Percentiles rank a stretch among this genome's conserved stretches.
These are phyloP conservation scores for Erysimum cheiranthoides DNA, from an alignment of 345 rosid species.

Conservation along the genomic window DNA sequence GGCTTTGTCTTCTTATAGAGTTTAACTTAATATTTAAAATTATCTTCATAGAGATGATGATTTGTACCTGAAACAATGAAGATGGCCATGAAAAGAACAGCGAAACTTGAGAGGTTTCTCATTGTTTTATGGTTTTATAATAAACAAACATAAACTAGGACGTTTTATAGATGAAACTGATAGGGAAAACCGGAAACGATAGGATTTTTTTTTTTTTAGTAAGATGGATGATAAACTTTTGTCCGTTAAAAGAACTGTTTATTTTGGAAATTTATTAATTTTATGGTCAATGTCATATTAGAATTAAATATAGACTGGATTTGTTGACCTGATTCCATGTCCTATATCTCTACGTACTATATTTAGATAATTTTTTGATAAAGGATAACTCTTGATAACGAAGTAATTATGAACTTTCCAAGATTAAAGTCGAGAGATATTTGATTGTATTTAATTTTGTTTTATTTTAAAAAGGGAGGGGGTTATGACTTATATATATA, in stretches of 20 bases:
- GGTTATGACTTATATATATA: no score
- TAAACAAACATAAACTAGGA: neutral
- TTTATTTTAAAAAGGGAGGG: no score
- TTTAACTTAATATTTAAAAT: neutral
- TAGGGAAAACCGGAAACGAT: neutral
- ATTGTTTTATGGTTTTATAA: slow-evolving; percentile 28
- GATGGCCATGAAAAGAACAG: slow-evolving; percentile 35
- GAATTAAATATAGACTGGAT: neutral
- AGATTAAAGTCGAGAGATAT: neutral
- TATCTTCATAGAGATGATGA: neutral
- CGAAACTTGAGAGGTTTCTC: slow-evolving; percentile 21
- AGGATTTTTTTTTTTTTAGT: neutral
- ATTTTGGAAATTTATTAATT: neutral
- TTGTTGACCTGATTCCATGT: slow-evolving; percentile 24
- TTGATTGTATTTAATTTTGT: no score
- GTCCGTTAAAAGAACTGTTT: neutral
- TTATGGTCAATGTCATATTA: slow-evolving; percentile 18
- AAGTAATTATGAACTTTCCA: neutral
- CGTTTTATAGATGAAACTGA: neutral
- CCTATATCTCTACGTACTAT: slow-evolving; percentile 18
- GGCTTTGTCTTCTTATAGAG: neutral
- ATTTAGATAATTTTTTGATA: slow-evolving; percentile 12
- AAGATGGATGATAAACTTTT: neutral
- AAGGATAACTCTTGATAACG: slow-evolving; percentile 3
- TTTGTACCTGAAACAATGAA: slow-evolving; percentile 38